Conservation (phyloP, 1,284 basidiomycete species). For the Taiwanofungus camphoratus region DNA sequence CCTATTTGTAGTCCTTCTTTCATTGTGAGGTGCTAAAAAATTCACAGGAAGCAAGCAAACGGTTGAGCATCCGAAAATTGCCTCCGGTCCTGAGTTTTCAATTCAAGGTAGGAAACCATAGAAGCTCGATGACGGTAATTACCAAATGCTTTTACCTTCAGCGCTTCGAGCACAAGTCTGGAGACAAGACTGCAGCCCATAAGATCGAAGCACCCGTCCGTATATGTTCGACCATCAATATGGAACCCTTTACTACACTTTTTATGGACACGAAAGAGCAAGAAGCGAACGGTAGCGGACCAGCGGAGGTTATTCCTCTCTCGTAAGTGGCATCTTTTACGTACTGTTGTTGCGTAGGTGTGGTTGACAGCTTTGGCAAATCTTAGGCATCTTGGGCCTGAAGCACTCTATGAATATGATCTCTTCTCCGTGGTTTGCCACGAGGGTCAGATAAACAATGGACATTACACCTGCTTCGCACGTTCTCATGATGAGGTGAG, state of each 20-base stretch:
- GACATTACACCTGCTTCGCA: constrained; percentile 88
- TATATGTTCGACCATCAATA: constrained; percentile 82
- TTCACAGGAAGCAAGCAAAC: constrained; percentile 72
- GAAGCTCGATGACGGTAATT: constrained; percentile 2
- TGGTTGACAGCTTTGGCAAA: constrained; percentile 4
- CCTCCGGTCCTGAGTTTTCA: constrained; percentile 93
- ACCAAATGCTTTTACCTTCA: constrained; percentile 27
- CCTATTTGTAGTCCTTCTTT: constrained; percentile 7
- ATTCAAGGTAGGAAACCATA: constrained; percentile 66
- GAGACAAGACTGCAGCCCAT: constrained; percentile 62
- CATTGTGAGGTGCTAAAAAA: constrained; percentile 11
- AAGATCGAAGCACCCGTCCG: constrained; percentile 86
- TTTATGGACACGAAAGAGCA: constrained; percentile 43
- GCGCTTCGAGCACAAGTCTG: constrained; percentile 89
- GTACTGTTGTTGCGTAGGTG: not conserved
- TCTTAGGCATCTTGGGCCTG: constrained; percentile 45
- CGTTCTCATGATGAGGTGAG: constrained; percentile 71
- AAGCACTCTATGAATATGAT: constrained; percentile 83
- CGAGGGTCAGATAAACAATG: constrained; percentile 91
- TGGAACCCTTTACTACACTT: constrained; percentile 80
- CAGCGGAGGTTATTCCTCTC: constrained; percentile 15
- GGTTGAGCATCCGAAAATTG: constrained; percentile 78
- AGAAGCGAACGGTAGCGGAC: constrained; percentile 29
- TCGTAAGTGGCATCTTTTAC: constrained; percentile 29
- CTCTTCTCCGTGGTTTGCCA: constrained; percentile 93